Evolutionary conservation across 257 asterid species (phyloP), one percentile per base, ranked within the genome.

Genomic region (Anisodus acutangulus): DNA sequence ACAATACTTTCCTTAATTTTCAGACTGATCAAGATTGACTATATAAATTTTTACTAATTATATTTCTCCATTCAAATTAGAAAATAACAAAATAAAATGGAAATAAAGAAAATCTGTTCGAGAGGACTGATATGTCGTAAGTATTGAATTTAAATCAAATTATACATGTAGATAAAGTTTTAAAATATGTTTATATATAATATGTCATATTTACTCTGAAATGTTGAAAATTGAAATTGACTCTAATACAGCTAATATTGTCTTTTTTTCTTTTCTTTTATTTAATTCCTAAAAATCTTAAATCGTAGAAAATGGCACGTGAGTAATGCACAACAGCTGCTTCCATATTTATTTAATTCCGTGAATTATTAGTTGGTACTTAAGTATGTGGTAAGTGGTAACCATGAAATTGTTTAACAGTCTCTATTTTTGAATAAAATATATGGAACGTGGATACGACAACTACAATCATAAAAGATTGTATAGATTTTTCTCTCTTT

Each of bases 11-110:
- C 12, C n/a, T 15, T 31, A 6, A 0, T 0, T 8, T 5, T 3
- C 3, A 12, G 3, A 11, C 12, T 3, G 12, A 3, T 26, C 31
- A 6, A 31, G 35, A 66, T 66, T 9, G 3, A 66, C 2, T 66
- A 67, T 3, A 35, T 13, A 13, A 13, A 35, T 0, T 35, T 3
- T 67, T 67, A 67, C 37, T 67, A 2, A 67, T 35, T 5, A 13
- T 67, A 0, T 6, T 37, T 35, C 1, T 67, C 0, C 0, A 2
- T 67, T 66, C 11, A 4, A 26, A 9, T 0, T 4, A 1, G 3
- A 9, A 0, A 26, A 64, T 10, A 22, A 1, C 2, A 19, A 19
- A 62, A 62, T 55, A 10, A 22, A 22, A 22, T 22, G 26, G 26
- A 22, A 22, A 22, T 22, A 63, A 26, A 12, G n/a, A 0, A 0